Evolutionary conservation across 2,329 filamentous ascomycete genomes (phyloP), one percentile per base, ranked within the genome.

Genomic region (Dactylellina leptospora): DNA sequence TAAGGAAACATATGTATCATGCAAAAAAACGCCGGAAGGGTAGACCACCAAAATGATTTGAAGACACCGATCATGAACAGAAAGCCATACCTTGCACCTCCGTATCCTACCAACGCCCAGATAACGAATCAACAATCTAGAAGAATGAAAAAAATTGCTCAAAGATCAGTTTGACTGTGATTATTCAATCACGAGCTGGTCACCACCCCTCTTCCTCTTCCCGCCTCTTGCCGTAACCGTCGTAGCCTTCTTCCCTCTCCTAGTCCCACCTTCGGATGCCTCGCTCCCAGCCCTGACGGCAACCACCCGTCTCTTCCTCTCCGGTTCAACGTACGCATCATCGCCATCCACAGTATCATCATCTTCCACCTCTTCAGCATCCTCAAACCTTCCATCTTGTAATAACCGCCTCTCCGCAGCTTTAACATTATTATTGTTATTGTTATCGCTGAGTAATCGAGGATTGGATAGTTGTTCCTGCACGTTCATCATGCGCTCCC

Each of bases 401-500:
- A 62, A 20, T 20, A 48, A 62, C 25, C 60, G 23, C 22, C 42
- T 47, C 48, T 50, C 25, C 48, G 50, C 13, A 38, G n/a, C 18
- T 13, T 10, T 18, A 22, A 4, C 22, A 27, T 40, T 28, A 38
- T 30, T 45, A 51, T n/a, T n/a, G 18, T 4, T n/a, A 40, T 4
- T 40, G 1, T 11, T 11, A 40, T 1, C 36, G 18, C 1, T 10
- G n/a, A n/a, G n/a, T n/a, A n/a, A n/a, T 20, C 40, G n/a, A 22
- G 40, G 40, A 23, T 25, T 3, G 40, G n/a, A 25, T 30, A 48
- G 22, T 30, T 23, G 13, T 6, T 30, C 83, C 23, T 81, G 76
- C 3, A 83, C 78, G 44, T 81, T 82, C 56, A 84, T 82, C 51
- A 84, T 81, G 50, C 85, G 83, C 8, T 77, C 75, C n/a, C 79